These are phyloP conservation scores for Incumbomyces lentus DNA, from an alignment of 2,329 filamentous ascomycete genomes.

Conservation along the genomic window DNA sequence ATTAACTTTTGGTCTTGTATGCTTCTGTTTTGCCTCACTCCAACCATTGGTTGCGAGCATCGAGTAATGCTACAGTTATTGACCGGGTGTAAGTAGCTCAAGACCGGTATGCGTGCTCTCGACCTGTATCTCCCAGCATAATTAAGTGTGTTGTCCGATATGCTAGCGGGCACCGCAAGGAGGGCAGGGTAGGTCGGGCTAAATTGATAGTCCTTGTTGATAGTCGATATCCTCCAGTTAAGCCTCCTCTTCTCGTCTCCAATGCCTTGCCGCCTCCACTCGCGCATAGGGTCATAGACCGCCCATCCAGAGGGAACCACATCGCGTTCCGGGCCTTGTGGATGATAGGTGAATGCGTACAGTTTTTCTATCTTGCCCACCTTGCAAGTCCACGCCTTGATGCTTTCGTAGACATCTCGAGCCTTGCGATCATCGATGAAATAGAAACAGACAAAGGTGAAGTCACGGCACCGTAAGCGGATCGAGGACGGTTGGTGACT, in stretches of 20 bases:
- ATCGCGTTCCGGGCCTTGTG: conserved; percentile 57
- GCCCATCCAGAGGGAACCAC: conserved; percentile 61
- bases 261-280: conserved; percentile 81
- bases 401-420: conserved; percentile 76
- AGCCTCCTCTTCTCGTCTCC: conserved; percentile 66
- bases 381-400: conserved; percentile 70
- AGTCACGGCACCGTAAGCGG: conserved; percentile 81
- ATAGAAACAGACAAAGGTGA: conserved; percentile 85
- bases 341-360: conserved; percentile 78
- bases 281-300: conserved; percentile 72
- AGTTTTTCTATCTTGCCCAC: conserved; percentile 76
- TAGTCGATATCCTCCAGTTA: conserved; percentile 80
- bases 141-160: conserved; percentile 95
- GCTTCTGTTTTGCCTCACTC: conserved; percentile 76
- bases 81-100: conserved; percentile 90
- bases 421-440: conserved; percentile 63
- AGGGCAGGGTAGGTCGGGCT: conserved; percentile 85
- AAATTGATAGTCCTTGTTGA: conserved; percentile 83
- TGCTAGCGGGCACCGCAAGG: conserved; percentile 72
- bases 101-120: conserved; percentile 71
- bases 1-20: conserved; percentile 93
- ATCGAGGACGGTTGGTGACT: conserved; percentile 69
- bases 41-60: conserved; percentile 83
- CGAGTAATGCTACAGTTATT: conserved; percentile 96
- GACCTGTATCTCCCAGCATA: conserved; percentile 87